phyloP scores from a whole-genome alignment of 768 basidiomycete species.

The Tricholoma saponaceum region DNA sequence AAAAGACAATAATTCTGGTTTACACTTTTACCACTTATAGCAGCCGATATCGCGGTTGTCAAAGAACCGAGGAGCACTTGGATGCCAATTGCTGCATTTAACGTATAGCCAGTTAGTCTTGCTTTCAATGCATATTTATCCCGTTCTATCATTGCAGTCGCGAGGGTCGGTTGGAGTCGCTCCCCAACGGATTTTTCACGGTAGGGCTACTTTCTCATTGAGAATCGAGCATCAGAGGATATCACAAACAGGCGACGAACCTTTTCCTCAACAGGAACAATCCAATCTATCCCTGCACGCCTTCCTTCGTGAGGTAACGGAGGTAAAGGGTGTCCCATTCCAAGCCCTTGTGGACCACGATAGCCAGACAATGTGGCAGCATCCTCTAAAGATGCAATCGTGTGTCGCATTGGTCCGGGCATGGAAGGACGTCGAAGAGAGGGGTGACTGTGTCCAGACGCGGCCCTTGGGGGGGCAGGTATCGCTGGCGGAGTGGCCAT shows the following conservation, averaged over 20 bases:
- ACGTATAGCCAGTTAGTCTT: constrained; percentile 29
- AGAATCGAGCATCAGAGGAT: background rate
- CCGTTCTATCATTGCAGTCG: constrained; percentile 41
- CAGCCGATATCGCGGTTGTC: constrained; percentile 60
- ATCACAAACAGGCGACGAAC: constrained; percentile 9
- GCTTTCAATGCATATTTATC: constrained; percentile 46
- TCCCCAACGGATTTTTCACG: constrained; percentile 41
- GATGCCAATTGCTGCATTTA: constrained; percentile 51
- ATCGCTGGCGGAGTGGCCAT: background rate
- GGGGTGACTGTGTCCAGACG: constrained; percentile 1
- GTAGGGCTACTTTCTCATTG: constrained; percentile 7
- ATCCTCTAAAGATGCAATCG: background rate
- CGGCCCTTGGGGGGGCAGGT: background rate
- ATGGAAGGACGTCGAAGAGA: constrained; percentile 4
- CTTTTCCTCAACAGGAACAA: constrained; percentile 32
- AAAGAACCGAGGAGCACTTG: constrained; percentile 65
- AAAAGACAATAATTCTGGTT: constrained; percentile 2
- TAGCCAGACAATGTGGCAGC: background rate
- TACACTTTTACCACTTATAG: constrained; percentile 37
- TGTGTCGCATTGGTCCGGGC: background rate
- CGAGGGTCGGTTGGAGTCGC: constrained; percentile 51
- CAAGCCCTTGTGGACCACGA: background rate
- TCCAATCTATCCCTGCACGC: constrained; percentile 30
- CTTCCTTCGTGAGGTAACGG: constrained; percentile 9
- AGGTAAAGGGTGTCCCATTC: constrained; percentile 6